phyloP scores from a whole-genome alignment of 1,284 basidiomycete genomes.

The Puccinia polysora region DNA sequence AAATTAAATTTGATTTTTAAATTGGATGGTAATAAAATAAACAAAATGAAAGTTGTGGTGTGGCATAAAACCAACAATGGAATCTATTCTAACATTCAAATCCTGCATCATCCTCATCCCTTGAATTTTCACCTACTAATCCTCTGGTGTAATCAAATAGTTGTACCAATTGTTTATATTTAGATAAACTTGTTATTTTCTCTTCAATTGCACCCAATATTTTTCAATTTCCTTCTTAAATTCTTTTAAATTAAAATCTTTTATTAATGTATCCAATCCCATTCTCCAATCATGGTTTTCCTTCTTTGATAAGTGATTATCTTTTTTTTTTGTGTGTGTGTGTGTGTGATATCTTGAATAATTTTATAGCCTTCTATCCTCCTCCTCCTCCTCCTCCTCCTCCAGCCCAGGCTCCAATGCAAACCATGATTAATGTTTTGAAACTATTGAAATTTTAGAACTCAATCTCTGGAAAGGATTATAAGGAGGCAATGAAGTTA shows the following conservation, averaged over 20 bases:
- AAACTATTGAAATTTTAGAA: no score
- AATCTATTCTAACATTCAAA: not conserved
- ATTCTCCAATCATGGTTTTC: no score
- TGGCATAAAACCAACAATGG: no score
- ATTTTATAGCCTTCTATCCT: no score
- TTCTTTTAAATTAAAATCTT: not conserved
- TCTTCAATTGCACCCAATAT: not conserved
- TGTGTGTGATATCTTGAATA: no score
- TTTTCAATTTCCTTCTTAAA: not conserved
- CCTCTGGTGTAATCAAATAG: not conserved
- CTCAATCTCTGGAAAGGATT: no score
- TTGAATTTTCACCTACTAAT: not conserved
- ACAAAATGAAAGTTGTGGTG: no score
- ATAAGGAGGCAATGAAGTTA: no score
- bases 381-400: no score
- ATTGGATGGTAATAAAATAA: slow-evolving; percentile 45
- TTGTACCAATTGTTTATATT: slow-evolving; percentile 11
- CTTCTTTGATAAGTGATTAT: not conserved
- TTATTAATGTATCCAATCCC: no score
- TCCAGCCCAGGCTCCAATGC: no score
- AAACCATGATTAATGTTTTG: no score
- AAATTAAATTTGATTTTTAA: not conserved
- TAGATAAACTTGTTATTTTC: not conserved
- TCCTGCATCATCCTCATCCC: not conserved
- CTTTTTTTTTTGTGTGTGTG: not conserved